These are phyloP conservation scores for Clonostachys chloroleuca DNA, from an alignment of 2,329 filamentous ascomycete genomes.

Conservation along the genomic window DNA sequence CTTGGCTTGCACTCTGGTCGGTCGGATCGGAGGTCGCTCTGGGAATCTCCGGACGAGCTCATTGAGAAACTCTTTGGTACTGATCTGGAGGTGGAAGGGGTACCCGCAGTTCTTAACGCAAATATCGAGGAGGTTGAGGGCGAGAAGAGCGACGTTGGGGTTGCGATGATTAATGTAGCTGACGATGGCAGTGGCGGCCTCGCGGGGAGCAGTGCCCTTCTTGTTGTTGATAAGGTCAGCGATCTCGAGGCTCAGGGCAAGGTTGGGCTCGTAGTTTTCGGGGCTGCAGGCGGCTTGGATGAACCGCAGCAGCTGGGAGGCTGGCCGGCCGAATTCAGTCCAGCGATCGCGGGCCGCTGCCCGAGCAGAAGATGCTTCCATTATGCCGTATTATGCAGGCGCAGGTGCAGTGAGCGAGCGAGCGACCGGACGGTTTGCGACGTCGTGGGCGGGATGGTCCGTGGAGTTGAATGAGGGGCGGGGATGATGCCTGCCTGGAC, in stretches of 20 bases:
- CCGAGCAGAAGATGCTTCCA: slow-evolving; percentile 95
- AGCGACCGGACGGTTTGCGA: no score
- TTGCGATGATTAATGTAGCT: slow-evolving; percentile 96
- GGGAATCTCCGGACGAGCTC: slow-evolving; percentile 95
- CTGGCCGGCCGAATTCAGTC: slow-evolving; percentile 72
- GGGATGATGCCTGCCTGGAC: no score
- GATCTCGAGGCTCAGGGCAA: slow-evolving; percentile 94
- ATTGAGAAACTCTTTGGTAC: slow-evolving; percentile 98
- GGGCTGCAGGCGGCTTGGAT: slow-evolving; percentile 96
- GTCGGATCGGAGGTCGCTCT: slow-evolving; percentile 82
- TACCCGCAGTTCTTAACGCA: slow-evolving; percentile 99
- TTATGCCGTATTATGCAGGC: slow-evolving; percentile 17
- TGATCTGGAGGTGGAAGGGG: slow-evolving; percentile 96
- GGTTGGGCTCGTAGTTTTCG: slow-evolving; percentile 96
- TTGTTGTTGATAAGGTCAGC: slow-evolving; percentile 95
- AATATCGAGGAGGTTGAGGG: slow-evolving; percentile 90
- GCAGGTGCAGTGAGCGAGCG: no score
- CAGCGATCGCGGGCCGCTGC: slow-evolving; percentile 95
- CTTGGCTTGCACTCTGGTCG: slow-evolving; percentile 82
- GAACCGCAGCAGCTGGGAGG: slow-evolving; percentile 88
- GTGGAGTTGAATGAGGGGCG: no score
- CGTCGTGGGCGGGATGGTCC: no score
- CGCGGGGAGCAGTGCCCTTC: slow-evolving; percentile 91
- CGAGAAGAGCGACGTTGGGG: slow-evolving; percentile 87
- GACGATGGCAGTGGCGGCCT: slow-evolving; percentile 90